Base-by-base conservation (phyloP, 2,329 filamentous ascomycete species). In the Colletotrichum horii region DNA sequence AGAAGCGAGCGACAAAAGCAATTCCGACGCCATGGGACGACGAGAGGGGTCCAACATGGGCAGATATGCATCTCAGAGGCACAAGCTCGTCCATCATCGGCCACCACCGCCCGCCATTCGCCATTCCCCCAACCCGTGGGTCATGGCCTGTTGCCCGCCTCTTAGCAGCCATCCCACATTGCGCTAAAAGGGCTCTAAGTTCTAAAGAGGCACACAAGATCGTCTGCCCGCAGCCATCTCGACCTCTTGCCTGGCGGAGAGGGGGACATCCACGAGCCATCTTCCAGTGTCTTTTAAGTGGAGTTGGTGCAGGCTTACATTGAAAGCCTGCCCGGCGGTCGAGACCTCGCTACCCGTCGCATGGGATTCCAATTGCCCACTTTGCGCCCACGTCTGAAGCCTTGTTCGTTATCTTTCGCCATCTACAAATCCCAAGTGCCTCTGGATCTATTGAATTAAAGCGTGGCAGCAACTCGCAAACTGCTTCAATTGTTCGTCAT, bases 141-240 rank as follows among this genome's bases (percentile, higher is more conserved):
- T 22, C 62, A 62, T 67, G 55, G 62, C 24, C 64, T 43, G 56
- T 43, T 19, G 24, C 34, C n/a, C 66, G 26, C 66, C 24, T 16
- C 55, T 32, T 43, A 70, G 22, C 58, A 32, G 32, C 66, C n/a
- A 16, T 62, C n/a, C 26, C 38, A 26, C 26, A 52, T 34, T n/a
- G 73, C 70, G 70, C 64, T 75, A 75, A 70, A 34, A 14, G 55
- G 55, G 74, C 58, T 74, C 34, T 34, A 36, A 65, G 32, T 26
- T 75, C 55, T 28, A 52, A 69, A 52, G 15, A 48, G 24, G 70
- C 38, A 67, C 38, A 24, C 62, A 75, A 43, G 38, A 64, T 74
- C 43, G 22, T 24, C 70, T 28, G 26, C 56, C 56, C 70, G 73
- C 73, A 66, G 65, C 30, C 62, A 67, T 58, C 52, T 73, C 61